phyloP scores from a whole-genome alignment of 202 grass and related monocot species.

The Elaeis oleifera region DNA sequence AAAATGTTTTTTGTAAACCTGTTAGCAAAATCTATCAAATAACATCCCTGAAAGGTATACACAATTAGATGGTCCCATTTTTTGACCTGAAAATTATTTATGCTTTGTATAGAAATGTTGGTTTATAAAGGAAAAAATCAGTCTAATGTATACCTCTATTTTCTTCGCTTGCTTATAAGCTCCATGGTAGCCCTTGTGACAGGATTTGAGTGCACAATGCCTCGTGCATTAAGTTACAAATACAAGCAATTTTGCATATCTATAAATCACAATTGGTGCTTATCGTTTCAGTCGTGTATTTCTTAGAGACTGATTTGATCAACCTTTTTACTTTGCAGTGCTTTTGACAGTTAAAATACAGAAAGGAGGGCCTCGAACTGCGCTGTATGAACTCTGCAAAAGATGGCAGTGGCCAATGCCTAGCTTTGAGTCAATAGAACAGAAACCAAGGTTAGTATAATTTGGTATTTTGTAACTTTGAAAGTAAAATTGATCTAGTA shows the following conservation, averaged over 20 bases:
- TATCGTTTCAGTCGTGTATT: background rate
- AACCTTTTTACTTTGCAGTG: constrained; percentile 35
- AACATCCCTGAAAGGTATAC: too few species aligned
- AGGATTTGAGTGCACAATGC: too few species aligned
- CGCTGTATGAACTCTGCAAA: constrained; percentile 63
- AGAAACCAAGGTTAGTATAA: constrained; percentile 42
- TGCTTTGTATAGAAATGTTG: too few species aligned
- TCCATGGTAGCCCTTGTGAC: too few species aligned
- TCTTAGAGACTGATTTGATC: constrained; percentile 7
- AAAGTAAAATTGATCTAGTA: background rate
- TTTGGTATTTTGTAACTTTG: background rate
- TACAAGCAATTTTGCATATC: background rate
- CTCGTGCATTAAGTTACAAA: too few species aligned
- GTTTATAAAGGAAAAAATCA: too few species aligned
- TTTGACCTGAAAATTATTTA: too few species aligned
- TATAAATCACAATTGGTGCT: background rate
- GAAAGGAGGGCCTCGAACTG: constrained; percentile 73
- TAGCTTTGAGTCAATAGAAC: constrained; percentile 45
- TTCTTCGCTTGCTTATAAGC: too few species aligned
- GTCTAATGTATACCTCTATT: too few species aligned
- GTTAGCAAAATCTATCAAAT: too few species aligned
- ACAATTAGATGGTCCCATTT: too few species aligned
- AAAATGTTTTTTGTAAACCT: too few species aligned
- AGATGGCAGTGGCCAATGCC: constrained; percentile 71
- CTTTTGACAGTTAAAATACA: constrained; percentile 51